Conservation (phyloP, 441 rosid species). For the Pelargonium cotyledonis region DNA sequence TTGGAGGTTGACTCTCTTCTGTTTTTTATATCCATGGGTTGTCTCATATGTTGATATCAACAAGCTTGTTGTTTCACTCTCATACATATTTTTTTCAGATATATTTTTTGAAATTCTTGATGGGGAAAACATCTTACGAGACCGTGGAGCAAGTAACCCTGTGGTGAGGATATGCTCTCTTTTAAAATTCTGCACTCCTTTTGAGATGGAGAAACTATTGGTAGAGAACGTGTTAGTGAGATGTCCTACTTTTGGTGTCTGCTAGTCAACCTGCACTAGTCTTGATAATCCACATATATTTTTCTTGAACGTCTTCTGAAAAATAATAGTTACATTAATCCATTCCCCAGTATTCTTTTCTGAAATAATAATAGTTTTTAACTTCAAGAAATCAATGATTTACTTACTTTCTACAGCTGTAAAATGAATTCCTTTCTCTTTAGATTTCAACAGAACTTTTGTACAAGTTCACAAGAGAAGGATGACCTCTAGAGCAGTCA, state of each 20-base stretch:
- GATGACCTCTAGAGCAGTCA: not conserved
- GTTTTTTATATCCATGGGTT: not conserved
- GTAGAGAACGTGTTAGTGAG: conserved; percentile 4
- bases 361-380: not conserved
- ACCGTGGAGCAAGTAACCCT: conserved; percentile 76
- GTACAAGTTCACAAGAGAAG: not conserved
- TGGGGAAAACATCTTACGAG: conserved; percentile 63
- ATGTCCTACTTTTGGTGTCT: conserved; percentile 11
- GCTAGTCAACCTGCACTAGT: not conserved
- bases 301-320: not conserved
- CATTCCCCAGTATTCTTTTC: not conserved
- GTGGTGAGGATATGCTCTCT: conserved; percentile 53
- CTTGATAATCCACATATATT: not conserved
- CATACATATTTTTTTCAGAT: conserved; percentile 35
- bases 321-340: not conserved
- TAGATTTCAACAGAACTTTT: not conserved
- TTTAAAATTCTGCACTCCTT: conserved; percentile 13
- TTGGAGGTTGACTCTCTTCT: conserved; percentile 59
- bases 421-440: not conserved
- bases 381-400: not conserved
- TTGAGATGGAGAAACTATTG: not conserved
- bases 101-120: conserved; percentile 75
- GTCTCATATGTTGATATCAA: conserved; percentile 12
- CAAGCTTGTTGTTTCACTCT: conserved; percentile 13
- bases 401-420: not conserved